Evolutionary conservation across 1,139 yeast species (phyloP).

Genomic region (Pichia sp.): DNA sequence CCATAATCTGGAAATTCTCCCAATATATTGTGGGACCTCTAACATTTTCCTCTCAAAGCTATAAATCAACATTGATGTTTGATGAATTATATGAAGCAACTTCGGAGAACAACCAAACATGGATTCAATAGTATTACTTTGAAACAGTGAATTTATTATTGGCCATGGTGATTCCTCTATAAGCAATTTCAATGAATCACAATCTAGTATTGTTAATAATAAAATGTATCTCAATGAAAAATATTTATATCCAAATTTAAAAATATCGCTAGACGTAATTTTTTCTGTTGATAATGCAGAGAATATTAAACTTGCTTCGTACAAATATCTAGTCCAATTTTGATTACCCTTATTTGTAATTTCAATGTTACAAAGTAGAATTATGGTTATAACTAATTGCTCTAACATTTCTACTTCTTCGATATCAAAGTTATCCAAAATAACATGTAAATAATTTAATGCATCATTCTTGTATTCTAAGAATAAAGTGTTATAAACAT

Average conservation of each 20-base stretch:
- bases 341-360: conserved; percentile 28
- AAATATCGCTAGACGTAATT: conserved; percentile 21
- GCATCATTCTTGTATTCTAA: conserved; percentile 21
- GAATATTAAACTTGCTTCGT: conserved; percentile 29
- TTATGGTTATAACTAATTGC: conserved; percentile 22
- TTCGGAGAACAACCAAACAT: conserved; percentile 32
- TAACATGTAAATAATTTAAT: conserved; percentile 18
- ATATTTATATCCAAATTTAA: conserved; percentile 29
- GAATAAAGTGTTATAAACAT: conserved; percentile 13
- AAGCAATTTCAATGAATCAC: conserved; percentile 17
- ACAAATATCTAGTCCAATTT: conserved; percentile 28
- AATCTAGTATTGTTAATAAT: conserved; percentile 26
- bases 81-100: conserved; percentile 23
- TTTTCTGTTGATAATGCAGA: conserved; percentile 20
- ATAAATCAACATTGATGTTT: conserved; percentile 22
- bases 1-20: conserved; percentile 11
- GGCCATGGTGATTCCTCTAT: conserved; percentile 24
- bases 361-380: conserved; percentile 30
- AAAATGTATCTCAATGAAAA: conserved; percentile 28
- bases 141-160: conserved; percentile 23
- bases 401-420: conserved; percentile 18
- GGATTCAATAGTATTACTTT: conserved; percentile 25
- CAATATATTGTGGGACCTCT: conserved; percentile 4
- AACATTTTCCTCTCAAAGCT: conserved; percentile 11
- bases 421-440: conserved; percentile 19